phyloP scores from a whole-genome alignment of 2,329 filamentous ascomycete genomes.

The Cercospora sesami region DNA sequence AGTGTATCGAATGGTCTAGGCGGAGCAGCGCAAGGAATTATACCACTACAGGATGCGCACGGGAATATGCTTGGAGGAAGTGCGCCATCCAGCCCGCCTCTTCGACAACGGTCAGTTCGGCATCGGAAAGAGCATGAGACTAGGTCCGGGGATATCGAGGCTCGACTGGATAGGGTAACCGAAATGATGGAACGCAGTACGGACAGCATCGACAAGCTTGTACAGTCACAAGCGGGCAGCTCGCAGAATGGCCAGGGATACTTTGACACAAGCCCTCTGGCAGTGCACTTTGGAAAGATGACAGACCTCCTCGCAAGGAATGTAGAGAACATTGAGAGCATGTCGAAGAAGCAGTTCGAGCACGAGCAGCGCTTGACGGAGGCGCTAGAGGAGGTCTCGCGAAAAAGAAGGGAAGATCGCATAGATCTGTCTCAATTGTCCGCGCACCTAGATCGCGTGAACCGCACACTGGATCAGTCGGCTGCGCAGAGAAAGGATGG shows the following conservation, averaged over 20 bases:
- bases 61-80: constrained; percentile 30
- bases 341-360: constrained; percentile 31
- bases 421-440: constrained; percentile 32
- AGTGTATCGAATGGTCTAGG: constrained; percentile 22
- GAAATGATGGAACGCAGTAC: constrained; percentile 32
- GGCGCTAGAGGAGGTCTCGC: constrained; percentile 23
- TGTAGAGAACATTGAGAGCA: constrained; percentile 28
- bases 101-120: constrained; percentile 10
- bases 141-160: constrained; percentile 9
- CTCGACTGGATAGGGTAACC: constrained; percentile 32
- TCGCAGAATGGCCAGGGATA: constrained; percentile 13
- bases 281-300: constrained; percentile 29
- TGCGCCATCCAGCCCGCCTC: constrained; percentile 24
- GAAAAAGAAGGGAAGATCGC: constrained; percentile 21
- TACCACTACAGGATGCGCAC: constrained; percentile 34
- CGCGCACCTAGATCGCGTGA: constrained; percentile 34
- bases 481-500: constrained; percentile 23
- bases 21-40: constrained; percentile 33
- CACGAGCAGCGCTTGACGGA: constrained; percentile 31
- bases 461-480: constrained; percentile 30
- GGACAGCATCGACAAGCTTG: constrained; percentile 27
- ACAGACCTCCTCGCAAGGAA: constrained; percentile 30
- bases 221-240: constrained; percentile 11
- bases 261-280: constrained; percentile 22
- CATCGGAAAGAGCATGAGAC: constrained; percentile 8